A percentile compares a stretch with the other conserved stretches of the same genome.
Conservation (phyloP, 2,329 filamentous ascomycete genomes). For the Sporothrix phasma region DNA sequence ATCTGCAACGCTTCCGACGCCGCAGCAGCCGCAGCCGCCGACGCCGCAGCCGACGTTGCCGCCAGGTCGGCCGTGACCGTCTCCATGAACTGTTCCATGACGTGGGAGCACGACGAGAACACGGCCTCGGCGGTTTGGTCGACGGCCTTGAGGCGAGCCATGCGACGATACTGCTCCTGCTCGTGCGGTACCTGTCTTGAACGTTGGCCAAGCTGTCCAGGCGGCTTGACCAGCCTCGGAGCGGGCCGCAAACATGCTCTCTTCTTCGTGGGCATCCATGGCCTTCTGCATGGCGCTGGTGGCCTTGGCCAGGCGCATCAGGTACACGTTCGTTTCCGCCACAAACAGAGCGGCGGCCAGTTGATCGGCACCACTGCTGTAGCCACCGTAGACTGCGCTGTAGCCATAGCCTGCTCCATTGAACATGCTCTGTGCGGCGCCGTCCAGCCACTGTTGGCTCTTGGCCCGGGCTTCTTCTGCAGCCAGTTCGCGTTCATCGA, state of each 20-base stretch:
- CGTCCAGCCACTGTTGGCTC: neutral
- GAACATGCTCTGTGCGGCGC: neutral
- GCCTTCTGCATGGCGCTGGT: neutral
- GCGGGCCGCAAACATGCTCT: neutral
- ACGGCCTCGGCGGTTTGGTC: slow-evolving; percentile 9
- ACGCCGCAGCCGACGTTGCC: neutral
- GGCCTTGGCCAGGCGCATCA: slow-evolving; percentile 11
- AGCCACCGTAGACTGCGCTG: neutral
- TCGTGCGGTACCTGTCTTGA: neutral
- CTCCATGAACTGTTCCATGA: slow-evolving; percentile 15
- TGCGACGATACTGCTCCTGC: slow-evolving; percentile 13
- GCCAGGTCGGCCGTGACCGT: slow-evolving; percentile 6
- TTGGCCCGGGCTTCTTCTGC: neutral
- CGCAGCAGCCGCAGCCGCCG: neutral
- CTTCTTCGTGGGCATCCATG: neutral
- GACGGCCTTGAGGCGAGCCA: slow-evolving; percentile 15
- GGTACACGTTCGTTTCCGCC: slow-evolving; percentile 13
- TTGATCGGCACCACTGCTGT: neutral
- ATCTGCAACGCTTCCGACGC: neutral
- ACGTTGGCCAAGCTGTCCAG: neutral
- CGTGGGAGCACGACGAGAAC: neutral
- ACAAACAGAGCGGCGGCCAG: slow-evolving; percentile 11
- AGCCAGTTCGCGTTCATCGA: neutral
- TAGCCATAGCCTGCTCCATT: neutral
- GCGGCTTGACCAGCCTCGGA: neutral